Conservation (phyloP, 2,329 filamentous ascomycete genomes). For the Raffaelea deltoideospora region DNA sequence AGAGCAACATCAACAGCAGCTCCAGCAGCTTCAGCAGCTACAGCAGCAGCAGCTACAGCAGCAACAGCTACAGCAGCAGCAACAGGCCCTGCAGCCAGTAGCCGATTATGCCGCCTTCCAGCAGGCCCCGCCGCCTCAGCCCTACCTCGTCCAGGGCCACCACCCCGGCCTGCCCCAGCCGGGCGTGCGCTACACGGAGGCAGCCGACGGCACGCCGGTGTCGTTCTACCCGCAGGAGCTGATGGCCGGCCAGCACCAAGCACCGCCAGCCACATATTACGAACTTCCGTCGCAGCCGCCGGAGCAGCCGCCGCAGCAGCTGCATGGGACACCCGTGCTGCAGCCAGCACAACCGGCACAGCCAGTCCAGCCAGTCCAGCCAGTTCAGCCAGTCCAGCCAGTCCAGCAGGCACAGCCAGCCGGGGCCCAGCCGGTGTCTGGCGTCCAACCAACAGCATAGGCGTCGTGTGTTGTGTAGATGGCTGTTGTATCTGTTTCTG, state of each 20-base stretch:
- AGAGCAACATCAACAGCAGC: constrained; percentile 1
- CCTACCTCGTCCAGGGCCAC: constrained; percentile 1
- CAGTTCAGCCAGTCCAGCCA: neutral
- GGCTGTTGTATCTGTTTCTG: no score
- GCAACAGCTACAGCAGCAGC: neutral
- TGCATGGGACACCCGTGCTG: no score
- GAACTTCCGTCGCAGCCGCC: no score
- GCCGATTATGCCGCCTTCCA: neutral
- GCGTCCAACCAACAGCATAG: constrained; percentile 1
- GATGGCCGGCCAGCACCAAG: no score
- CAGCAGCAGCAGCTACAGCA: neutral
- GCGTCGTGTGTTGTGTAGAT: neutral
- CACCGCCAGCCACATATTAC: no score
- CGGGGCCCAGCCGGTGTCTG: constrained; percentile 1
- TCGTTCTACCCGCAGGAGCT: constrained; percentile 2
- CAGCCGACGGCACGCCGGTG: neutral
- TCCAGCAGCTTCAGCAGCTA: neutral
- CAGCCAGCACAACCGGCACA: no score
- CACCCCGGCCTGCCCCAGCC: constrained; percentile 2
- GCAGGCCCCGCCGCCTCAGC: neutral
- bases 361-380: no score
- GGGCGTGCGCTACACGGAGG: constrained; percentile 5
- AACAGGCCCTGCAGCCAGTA: no score
- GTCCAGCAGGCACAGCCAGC: neutral
- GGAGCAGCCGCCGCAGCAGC: neutral